Evolutionary conservation across 2,329 filamentous ascomycete species (phyloP), one percentile per base, ranked within the genome.

Genomic region (Diaporthe vaccinii): DNA sequence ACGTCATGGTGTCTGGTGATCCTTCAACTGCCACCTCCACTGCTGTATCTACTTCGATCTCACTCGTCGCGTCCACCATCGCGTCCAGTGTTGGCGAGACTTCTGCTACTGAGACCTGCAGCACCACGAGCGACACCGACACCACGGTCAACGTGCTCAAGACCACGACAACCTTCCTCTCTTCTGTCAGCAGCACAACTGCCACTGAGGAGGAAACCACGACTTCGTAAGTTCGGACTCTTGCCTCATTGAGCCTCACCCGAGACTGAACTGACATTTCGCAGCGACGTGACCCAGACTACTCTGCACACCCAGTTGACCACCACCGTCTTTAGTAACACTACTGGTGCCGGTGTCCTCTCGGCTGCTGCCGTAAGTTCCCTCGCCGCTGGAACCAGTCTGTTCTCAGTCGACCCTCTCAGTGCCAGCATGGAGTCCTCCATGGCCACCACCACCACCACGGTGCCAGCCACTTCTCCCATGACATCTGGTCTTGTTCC

Each of bases 321-420:
- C 71, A 55, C 58, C 10, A 76, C 74, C 12, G 55, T 68, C 22
- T 57, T 72, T 34, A 34, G 25, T 62, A 67, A 61, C 62, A 44
- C 41, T 46, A 51, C 51, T 53, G 51, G 46, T n/a, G 67, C n/a
- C 20, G 49, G 25, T 9, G 36, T n/a, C 2, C 28, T 57, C 58
- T 55, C 57, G n/a, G 51, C 22, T 41, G 51, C 15, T 22, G 28
- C 15, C 9, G 28, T 41, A 31, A 59, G 39, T 39, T 9, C 55
- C 7, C 51, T 57, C 51, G n/a, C 46, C 8, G 31, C 22, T 28
- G 41, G 44, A 20, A 72, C 44, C 20, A 31, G 28, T 22, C 22
- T 62, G 22, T 25, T 55, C 46, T 72, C 67, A 5, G 49, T n/a
- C 5, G 71, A 65, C 28, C n/a, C 67, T 3, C 34, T 74, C 67